Conservation (phyloP, 2,329 filamentous ascomycete species). For the Orbilia javanica region DNA sequence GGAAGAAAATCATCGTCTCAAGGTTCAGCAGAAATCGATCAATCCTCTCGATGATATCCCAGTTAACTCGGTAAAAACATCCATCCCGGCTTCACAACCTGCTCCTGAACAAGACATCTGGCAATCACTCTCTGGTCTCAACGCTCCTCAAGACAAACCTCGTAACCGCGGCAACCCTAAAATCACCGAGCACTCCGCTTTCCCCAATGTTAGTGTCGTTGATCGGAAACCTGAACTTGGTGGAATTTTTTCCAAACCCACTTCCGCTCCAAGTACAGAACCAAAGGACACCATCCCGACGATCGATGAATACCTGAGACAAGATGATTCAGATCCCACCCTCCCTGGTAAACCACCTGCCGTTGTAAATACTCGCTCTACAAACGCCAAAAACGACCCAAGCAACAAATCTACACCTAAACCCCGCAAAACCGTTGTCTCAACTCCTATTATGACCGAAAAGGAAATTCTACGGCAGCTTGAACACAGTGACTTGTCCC, state of each 20-base stretch:
- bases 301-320: conserved; percentile 38
- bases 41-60: conserved; percentile 37
- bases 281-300: conserved; percentile 28
- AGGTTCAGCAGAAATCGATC: conserved; percentile 27
- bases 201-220: conserved; percentile 44
- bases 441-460: conserved; percentile 53
- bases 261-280: not conserved
- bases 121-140: conserved; percentile 35
- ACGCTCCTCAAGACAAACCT: conserved; percentile 42
- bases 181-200: conserved; percentile 49
- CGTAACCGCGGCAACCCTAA: conserved; percentile 34
- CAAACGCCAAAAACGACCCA: not conserved
- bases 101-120: conserved; percentile 32
- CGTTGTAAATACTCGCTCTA: not conserved
- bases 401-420: conserved; percentile 32
- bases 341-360: conserved; percentile 13
- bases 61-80: conserved; percentile 3
- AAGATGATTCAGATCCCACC: conserved; percentile 33
- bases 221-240: conserved; percentile 38
- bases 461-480: conserved; percentile 51
- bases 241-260: conserved; percentile 43
- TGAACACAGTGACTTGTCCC: conserved; percentile 40
- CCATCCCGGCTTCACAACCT: not conserved
- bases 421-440: conserved; percentile 33
- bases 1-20: conserved; percentile 51